These are phyloP conservation scores for Aspergillus sp. DNA, from an alignment of 2,329 filamentous ascomycete species.

Conservation along the genomic window DNA sequence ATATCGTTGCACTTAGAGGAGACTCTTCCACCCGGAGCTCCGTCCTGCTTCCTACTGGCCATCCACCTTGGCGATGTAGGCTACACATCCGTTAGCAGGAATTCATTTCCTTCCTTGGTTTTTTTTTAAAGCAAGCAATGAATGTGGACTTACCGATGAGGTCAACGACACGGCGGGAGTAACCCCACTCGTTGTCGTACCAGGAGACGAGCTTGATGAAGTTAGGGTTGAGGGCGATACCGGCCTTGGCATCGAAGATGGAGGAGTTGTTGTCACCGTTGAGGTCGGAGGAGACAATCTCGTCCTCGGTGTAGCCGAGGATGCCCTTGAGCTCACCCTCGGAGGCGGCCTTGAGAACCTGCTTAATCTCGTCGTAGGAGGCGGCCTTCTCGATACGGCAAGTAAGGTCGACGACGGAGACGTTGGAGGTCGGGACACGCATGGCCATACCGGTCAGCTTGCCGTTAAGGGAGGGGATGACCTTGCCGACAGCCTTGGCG, in stretches of 20 bases:
- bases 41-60: conserved; percentile 36
- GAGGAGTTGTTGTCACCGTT: conserved; percentile 89
- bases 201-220: conserved; percentile 97
- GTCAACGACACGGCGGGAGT: conserved; percentile 90
- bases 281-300: conserved; percentile 87
- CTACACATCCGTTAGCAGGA: conserved; percentile 35
- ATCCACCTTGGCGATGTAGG: conserved; percentile 73
- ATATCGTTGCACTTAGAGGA: conserved; percentile 19
- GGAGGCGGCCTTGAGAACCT: conserved; percentile 76
- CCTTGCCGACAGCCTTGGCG: conserved; percentile 99
- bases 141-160: conserved; percentile 44
- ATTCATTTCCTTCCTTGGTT: too few relatives aligned
- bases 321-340: conserved; percentile 81
- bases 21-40: conserved; percentile 24
- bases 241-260: conserved; percentile 98
- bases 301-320: conserved; percentile 92
- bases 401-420: conserved; percentile 97
- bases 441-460: conserved; percentile 99
- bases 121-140: conserved; percentile 2
- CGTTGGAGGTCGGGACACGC: conserved; percentile 97
- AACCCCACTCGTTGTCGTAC: conserved; percentile 99
- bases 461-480: conserved; percentile 95
- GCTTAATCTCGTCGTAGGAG: conserved; percentile 76
- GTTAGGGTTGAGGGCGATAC: conserved; percentile 96
- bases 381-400: conserved; percentile 83